Evolutionary conservation across 768 basidiomycete genomes (phyloP), one percentile per base, ranked within the genome.

Genomic region (Candolleomyces efflorescens): DNA sequence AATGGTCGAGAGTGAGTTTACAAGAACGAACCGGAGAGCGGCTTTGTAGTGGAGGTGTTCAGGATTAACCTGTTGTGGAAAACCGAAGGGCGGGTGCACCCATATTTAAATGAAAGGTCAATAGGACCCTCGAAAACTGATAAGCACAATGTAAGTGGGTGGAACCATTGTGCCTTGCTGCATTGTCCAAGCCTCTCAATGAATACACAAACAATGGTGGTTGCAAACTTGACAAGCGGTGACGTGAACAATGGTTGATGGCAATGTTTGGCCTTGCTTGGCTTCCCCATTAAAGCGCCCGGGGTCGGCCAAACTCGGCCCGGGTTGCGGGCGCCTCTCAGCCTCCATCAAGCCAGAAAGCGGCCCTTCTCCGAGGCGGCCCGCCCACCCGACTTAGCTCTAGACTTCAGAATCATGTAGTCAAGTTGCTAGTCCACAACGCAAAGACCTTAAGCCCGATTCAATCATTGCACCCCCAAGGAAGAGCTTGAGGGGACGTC

Each of bases 41-140:
- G 49, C 20, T 27, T n/a, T 7, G 27, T 32, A 32, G 37, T 18
- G 32, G 7, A 44, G 18, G 50, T 53, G 20, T 24, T 53, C 58
- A 53, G 58, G 52, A 59, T 53, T 52, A 49, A 43, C 52, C 46
- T 53, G 58, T 43, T 59, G 52, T 37, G 39, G 52, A 41, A 53
- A 13, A 5, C 12, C 9, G 17, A 45, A 43, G 17, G 41, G 32
- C 24, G 37, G 22, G 26, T 5, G 45, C 22, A 12, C 27, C 13
- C 51, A 47, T 59, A 54, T 59, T 54, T 59, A 59, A 54, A 32
- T 23, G 12, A 13, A 32, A 17, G 36, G 27, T 59, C 27, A 53
- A 59, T 59, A 38, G 57, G 23, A 26, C 36, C 22, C 22, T 27
- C 11, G 10, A 6, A 27, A 39, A n/a, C 20, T 12, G 39, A 38